A percentile compares a stretch with the other conserved stretches of the same genome.
Conservation (phyloP, 768 basidiomycete species). For the Rhizopogon salebrosus region DNA sequence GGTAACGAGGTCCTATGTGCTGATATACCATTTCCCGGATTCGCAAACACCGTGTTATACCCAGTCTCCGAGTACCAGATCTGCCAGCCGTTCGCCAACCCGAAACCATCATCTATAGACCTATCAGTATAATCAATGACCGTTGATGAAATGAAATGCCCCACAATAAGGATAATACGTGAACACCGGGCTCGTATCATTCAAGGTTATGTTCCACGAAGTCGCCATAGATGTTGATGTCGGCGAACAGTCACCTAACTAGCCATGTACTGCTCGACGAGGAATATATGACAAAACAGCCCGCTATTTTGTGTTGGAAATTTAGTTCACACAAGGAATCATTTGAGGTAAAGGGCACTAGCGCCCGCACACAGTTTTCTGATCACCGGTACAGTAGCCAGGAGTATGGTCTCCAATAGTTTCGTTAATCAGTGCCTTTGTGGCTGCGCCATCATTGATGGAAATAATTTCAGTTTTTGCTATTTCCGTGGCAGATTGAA, state of each 20-base stretch:
- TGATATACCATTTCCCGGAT: slow-evolving; percentile 1
- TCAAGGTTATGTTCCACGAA: slow-evolving; percentile 3
- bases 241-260: too few species aligned
- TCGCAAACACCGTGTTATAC: slow-evolving; percentile 1
- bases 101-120: slow-evolving; percentile 8
- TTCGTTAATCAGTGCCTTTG: too few species aligned
- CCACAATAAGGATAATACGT: slow-evolving; percentile 6
- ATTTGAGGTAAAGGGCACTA: background rate
- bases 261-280: background rate
- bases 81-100: slow-evolving; percentile 10
- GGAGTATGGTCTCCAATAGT: too few species aligned
- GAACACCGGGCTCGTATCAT: slow-evolving; percentile 5
- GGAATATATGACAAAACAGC: background rate
- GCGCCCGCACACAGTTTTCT: too few species aligned
- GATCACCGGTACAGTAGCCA: too few species aligned
- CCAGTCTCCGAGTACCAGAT: slow-evolving; percentile 12
- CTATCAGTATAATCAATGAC: background rate
- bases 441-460: too few species aligned
- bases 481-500: too few species aligned
- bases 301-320: too few species aligned
- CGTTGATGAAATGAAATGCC: background rate
- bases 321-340: background rate
- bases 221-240: slow-evolving; percentile 1
- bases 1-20: slow-evolving; percentile 12
- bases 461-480: too few species aligned